These are phyloP conservation scores for Haplographium delicatum DNA, from an alignment of 495 filamentous ascomycete species.

Conservation along the genomic window DNA sequence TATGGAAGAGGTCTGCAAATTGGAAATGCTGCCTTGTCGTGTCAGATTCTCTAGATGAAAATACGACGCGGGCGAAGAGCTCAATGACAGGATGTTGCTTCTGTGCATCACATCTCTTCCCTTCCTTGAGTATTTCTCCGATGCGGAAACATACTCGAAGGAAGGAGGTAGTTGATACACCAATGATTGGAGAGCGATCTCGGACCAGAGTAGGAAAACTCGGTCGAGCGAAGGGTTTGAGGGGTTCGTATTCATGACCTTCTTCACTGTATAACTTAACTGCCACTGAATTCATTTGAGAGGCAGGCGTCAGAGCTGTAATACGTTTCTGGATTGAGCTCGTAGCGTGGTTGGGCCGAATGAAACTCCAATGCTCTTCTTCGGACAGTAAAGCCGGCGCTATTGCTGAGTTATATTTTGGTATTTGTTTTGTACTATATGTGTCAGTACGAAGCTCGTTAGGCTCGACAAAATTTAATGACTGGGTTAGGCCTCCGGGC, in stretches of 20 bases:
- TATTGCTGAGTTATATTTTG: not conserved
- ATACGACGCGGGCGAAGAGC: constrained; percentile 51
- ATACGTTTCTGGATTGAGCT: not conserved
- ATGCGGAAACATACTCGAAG: constrained; percentile 58
- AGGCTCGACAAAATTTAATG: not conserved
- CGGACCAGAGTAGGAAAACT: constrained; percentile 42
- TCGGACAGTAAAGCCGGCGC: not conserved
- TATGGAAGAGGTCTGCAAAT: constrained; percentile 54
- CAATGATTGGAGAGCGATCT: constrained; percentile 47
- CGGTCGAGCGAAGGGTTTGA: constrained; percentile 40
- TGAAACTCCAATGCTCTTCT: constrained; percentile 15
- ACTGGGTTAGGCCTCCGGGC: not conserved
- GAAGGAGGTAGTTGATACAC: constrained; percentile 39
- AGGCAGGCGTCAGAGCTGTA: not conserved
- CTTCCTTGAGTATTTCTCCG: constrained; percentile 48
- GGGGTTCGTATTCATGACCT: constrained; percentile 16
- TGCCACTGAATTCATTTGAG: not conserved
- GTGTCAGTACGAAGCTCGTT: not conserved
- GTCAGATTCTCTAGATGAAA: constrained; percentile 41
- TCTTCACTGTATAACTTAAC: constrained; percentile 8
- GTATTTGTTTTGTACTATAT: not conserved
- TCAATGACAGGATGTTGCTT: constrained; percentile 47
- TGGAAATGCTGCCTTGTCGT: constrained; percentile 50
- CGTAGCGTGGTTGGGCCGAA: not conserved
- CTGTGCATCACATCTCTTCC: constrained; percentile 27